Conservation (phyloP, 495 filamentous ascomycete species). For the Aspergillus heteromorphus region DNA sequence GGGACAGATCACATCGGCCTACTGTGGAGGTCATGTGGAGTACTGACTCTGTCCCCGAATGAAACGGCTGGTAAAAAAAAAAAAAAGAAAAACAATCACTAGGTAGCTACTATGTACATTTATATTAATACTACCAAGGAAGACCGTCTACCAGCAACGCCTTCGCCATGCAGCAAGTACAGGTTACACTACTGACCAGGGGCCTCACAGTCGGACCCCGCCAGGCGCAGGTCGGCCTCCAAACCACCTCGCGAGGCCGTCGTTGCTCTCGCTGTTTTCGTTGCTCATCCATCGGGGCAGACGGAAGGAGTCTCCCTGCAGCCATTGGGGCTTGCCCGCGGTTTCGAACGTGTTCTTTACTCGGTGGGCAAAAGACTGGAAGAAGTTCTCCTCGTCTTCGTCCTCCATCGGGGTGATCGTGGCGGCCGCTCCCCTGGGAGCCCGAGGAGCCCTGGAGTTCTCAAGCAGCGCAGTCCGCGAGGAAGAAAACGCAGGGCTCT, state of each 20-base stretch:
- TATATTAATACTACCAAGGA: neutral
- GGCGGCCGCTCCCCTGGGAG: conserved; percentile 21
- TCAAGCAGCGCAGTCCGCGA: conserved; percentile 28
- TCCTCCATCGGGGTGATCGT: conserved; percentile 37
- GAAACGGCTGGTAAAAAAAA: too few species aligned
- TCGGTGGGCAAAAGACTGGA: conserved; percentile 74
- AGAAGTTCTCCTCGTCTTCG: conserved; percentile 71
- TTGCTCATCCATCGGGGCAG: conserved; percentile 75
- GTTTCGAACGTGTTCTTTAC: conserved; percentile 89
- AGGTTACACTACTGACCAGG: neutral
- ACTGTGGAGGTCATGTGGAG: too few species aligned
- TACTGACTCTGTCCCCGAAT: too few species aligned
- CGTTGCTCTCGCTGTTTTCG: conserved; percentile 31
- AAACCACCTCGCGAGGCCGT: conserved; percentile 44
- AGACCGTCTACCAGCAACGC: conserved; percentile 17
- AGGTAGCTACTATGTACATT: neutral
- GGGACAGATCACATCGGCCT: too few species aligned
- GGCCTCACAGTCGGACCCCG: conserved; percentile 30
- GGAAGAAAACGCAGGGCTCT: conserved; percentile 23
- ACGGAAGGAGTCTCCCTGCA: conserved; percentile 64
- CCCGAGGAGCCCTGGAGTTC: conserved; percentile 24
- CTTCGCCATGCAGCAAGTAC: conserved; percentile 22
- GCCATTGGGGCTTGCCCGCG: conserved; percentile 73
- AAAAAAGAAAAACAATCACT: neutral
- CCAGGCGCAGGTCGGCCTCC: conserved; percentile 50